Evolutionary conservation across 225 moss, liverwort and hornwort genomes (phyloP), one percentile per base, ranked within the genome.

Genomic region (Bryum argenteum): DNA sequence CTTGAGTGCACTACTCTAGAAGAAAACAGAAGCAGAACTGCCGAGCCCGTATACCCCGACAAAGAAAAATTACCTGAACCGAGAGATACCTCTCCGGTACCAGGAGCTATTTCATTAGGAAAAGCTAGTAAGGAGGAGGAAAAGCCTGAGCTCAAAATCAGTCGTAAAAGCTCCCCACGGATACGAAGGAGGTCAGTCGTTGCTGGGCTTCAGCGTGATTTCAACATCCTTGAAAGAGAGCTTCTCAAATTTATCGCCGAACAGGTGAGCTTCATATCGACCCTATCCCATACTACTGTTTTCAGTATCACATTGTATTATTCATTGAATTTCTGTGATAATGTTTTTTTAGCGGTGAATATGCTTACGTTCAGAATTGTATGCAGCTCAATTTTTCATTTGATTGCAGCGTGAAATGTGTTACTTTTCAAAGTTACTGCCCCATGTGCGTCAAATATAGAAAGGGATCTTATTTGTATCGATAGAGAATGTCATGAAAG

Each of bases 131-230:
- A 78, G 53, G 74, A 48, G 57, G 76, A 58, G 71, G 53, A 69
- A 37, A 79, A 54, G 50, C 53, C 55, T 53, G 58, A 48, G 26
- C 12, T 11, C 40, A 72, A 47, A 28, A 56, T 61, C 41, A 54
- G 37, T 11, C 71, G 65, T 9, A 77, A 73, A 82, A 64, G 40
- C 18, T 69, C 60, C 48, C 75, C 66, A 54, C 75, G 70, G 58
- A 66, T 72, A 12, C 74, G 67, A 39, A 91, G 69, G 61, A 81
- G 84, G 63, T 69, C 84, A 40, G 64, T 81, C 18, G 88, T 98
- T 63, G 79, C 78, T 54, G 97, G 97, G 21, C 89, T 98, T 75
- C 97, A 98, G 75, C 91, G 73, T 5, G 86, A 94, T 70, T 89
- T 91, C 63, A 78, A 63, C 61, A 76, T 98, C 68, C 79, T 94